Conservation (phyloP, 2,329 filamentous ascomycete species). For the Cladosporium sp. region DNA sequence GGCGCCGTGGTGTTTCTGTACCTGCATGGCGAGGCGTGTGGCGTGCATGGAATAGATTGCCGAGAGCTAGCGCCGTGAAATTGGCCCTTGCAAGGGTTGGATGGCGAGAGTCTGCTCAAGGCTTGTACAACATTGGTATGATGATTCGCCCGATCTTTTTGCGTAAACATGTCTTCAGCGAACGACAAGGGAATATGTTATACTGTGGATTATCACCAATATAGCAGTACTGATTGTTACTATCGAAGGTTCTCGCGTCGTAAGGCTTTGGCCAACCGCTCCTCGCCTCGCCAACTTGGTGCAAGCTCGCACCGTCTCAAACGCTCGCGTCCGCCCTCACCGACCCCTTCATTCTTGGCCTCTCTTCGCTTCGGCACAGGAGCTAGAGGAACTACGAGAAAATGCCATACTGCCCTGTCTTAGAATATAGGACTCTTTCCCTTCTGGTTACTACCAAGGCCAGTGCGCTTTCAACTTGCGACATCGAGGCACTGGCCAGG, state of each 20-base stretch:
- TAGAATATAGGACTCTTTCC: no score
- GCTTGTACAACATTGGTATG: neutral
- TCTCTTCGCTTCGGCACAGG: no score
- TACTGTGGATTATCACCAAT: no score
- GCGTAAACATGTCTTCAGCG: no score
- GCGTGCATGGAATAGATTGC: conserved; percentile 7
- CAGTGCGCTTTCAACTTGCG: conserved; percentile 6
- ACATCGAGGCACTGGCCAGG: conserved; percentile 3
- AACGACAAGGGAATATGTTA: no score
- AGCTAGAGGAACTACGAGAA: no score
- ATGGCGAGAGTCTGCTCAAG: neutral
- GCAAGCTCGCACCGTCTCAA: conserved; percentile 6
- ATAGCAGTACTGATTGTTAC: no score
- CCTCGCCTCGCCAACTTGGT: conserved; percentile 1
- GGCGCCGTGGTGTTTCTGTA: neutral
- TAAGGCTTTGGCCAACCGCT: neutral
- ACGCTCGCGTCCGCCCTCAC: conserved; percentile 2
- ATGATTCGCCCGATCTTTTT: neutral
- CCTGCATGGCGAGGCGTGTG: neutral
- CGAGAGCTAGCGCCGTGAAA: conserved; percentile 2
- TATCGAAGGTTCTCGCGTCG: neutral
- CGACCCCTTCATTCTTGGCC: conserved; percentile 11
- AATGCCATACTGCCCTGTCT: no score
- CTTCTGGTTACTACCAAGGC: neutral
- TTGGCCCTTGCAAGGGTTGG: neutral